Evolutionary conservation across 768 basidiomycete species (phyloP), one percentile per base, ranked within the genome.

Genomic region (Hypholoma fasciculare): DNA sequence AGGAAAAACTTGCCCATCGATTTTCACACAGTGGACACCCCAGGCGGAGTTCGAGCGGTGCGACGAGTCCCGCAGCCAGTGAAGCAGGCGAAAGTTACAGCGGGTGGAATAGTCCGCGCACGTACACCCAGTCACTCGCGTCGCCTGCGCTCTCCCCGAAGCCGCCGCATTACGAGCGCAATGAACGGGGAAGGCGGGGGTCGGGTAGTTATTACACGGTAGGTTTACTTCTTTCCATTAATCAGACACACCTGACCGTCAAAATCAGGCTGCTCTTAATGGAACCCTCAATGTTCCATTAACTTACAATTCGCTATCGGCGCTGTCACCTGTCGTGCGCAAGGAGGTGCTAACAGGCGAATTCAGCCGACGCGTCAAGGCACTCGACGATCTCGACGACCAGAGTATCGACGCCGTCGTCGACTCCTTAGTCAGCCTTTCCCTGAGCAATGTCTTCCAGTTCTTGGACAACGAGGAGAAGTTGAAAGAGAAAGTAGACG

Each of bases 151-250:
- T 72, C 34, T 73, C 86, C n/a, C 85, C 85, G 19, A 78, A 82
- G 47, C 73, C 78, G 53, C 71, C 69, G 34, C 72, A 80, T 57
- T 77, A 76, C 52, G 88, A 90, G 37, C 76, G 87, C 52, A 71
- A 82, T 43, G 85, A 92, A 42, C 78, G 89, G 60, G 83, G 83
- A 17, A 80, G 93, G 57, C 78, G 93, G 65, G 89, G 91, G 19
- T 91, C 89, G 40, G 93, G 91, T 4, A 94, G 92, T 67, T 94
- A 94, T 70, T 94, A 88, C 65, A 88, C 90, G 66, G 92, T 92
- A 65, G 58, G 82, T 62, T 20, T 19, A 38, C 30, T 48, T 17
- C 34, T 34, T 52, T 53, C 30, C 39, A 12, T 39, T 26, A 54
- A 51, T 19, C 36, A 14, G 12, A 36, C 23, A 43, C 34, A 36